Evolutionary conservation across 805 yeast genomes (phyloP).

Genomic region (Tetrapisispora fleetii): DNA sequence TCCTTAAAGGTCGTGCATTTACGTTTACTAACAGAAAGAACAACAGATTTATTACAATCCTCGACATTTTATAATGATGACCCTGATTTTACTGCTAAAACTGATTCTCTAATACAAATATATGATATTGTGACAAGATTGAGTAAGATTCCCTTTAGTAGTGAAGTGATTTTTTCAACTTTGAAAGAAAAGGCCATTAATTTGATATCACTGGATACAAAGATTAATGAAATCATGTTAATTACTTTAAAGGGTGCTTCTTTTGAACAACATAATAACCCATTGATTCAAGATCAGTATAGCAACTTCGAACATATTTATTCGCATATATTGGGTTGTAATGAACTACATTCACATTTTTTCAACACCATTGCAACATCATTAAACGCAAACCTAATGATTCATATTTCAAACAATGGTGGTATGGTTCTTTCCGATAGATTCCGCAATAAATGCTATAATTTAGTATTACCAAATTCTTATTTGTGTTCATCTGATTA

Average conservation of each 20-base stretch:
- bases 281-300: constrained; percentile 11
- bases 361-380: constrained; percentile 14
- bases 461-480: constrained; percentile 19
- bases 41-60: constrained; percentile 60
- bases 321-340: constrained; percentile 24
- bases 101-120: constrained; percentile 27
- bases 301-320: constrained; percentile 19
- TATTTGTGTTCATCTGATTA: constrained; percentile 22
- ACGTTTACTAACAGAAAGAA: constrained; percentile 53
- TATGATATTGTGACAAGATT: constrained; percentile 29
- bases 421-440: constrained; percentile 15
- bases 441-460: constrained; percentile 13
- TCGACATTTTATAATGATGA: constrained; percentile 33
- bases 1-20: constrained; percentile 32
- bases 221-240: constrained; percentile 13
- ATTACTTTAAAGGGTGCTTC: constrained; percentile 23
- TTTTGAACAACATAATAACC: constrained; percentile 12
- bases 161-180: constrained; percentile 39
- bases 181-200: constrained; percentile 22
- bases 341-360: constrained; percentile 22
- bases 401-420: constrained; percentile 20
- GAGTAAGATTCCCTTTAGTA: constrained; percentile 50
- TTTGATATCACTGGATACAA: constrained; percentile 11
- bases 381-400: constrained; percentile 13
- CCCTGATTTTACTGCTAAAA: constrained; percentile 19